Percentiles rank a stretch among this genome's conserved stretches.
These are phyloP conservation scores for Chlorella sorokiniana DNA, from an alignment of 139 green algal species.

Conservation along the genomic window DNA sequence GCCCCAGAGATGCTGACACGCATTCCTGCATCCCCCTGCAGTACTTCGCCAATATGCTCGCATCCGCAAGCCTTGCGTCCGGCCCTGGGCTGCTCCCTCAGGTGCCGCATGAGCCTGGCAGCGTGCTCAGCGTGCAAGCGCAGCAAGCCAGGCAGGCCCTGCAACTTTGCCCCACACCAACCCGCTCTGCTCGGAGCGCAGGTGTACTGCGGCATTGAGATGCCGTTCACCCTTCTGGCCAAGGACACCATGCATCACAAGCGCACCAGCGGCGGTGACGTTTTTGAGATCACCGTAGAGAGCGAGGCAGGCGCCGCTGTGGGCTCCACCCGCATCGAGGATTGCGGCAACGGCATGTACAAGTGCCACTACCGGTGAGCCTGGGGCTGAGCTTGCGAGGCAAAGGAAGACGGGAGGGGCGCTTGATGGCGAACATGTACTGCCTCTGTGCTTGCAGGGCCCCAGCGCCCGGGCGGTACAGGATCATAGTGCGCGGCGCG, in stretches of 20 bases:
- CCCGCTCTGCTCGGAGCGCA: not conserved
- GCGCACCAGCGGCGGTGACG: conserved; percentile 74
- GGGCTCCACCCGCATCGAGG: conserved; percentile 59
- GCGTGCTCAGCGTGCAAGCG: not conserved
- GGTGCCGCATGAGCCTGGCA: too few species aligned
- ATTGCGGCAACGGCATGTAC: conserved; percentile 78
- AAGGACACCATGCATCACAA: conserved; percentile 79
- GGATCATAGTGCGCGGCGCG: conserved; percentile 71
- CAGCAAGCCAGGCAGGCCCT: not conserved
- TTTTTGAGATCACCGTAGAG: conserved; percentile 61
- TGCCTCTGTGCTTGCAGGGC: not conserved
- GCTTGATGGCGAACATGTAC: not conserved
- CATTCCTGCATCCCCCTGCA: not conserved
- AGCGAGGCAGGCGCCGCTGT: conserved; percentile 59
- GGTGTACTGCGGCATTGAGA: conserved; percentile 68
- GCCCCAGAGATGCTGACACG: too few species aligned
- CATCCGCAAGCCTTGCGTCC: conserved; percentile 81
- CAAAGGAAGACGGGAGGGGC: not conserved
- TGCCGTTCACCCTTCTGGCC: conserved; percentile 83
- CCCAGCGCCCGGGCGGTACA: conserved; percentile 59
- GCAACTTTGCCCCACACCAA: not conserved
- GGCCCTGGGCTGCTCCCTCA: conserved; percentile 74
- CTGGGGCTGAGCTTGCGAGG: not conserved
- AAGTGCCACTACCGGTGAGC: conserved; percentile 39
- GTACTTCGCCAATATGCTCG: conserved; percentile 89